Conservation (phyloP, 2,329 filamentous ascomycete species). For the Aspergillus tamarii region DNA sequence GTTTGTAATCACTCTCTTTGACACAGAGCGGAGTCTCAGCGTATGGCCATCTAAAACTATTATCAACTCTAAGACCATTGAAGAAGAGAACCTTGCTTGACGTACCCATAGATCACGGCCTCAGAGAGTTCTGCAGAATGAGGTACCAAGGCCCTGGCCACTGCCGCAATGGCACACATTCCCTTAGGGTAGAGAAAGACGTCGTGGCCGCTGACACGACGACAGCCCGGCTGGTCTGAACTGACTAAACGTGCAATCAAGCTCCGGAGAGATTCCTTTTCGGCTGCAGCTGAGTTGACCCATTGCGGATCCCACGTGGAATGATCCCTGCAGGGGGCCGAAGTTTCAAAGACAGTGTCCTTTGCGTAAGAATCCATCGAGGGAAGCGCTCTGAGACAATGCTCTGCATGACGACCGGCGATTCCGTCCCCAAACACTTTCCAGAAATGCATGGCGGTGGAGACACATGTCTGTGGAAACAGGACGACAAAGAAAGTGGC, state of each 20-base stretch:
- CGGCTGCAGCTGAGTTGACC: constrained; percentile 4
- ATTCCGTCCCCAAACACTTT: constrained; percentile 11
- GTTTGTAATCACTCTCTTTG: not conserved
- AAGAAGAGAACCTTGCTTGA: not conserved
- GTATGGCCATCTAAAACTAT: constrained; percentile 8
- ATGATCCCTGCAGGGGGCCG: not conserved
- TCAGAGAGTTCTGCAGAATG: not conserved
- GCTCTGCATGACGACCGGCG: constrained; percentile 9
- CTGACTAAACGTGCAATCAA: not conserved
- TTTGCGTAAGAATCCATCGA: constrained; percentile 4
- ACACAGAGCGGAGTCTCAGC: constrained; percentile 7
- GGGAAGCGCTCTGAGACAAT: constrained; percentile 1
- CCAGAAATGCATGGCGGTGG: constrained; percentile 8
- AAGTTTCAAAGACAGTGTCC: not conserved
- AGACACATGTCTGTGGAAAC: not conserved
- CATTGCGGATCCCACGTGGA: not conserved
- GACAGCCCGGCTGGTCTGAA: not conserved
- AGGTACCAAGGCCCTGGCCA: constrained; percentile 7
- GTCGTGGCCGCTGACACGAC: not conserved
- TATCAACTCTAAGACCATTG: not conserved
- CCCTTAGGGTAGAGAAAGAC: constrained; percentile 11
- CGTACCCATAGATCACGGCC: constrained; percentile 14
- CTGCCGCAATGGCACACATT: constrained; percentile 11
- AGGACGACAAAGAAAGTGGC: constrained; percentile 4
- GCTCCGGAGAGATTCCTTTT: constrained; percentile 4